A percentile compares a stretch with the other conserved stretches of the same genome.
Conservation (phyloP, 192 early-diverging fungal species). For the Mortierella claussenii region DNA sequence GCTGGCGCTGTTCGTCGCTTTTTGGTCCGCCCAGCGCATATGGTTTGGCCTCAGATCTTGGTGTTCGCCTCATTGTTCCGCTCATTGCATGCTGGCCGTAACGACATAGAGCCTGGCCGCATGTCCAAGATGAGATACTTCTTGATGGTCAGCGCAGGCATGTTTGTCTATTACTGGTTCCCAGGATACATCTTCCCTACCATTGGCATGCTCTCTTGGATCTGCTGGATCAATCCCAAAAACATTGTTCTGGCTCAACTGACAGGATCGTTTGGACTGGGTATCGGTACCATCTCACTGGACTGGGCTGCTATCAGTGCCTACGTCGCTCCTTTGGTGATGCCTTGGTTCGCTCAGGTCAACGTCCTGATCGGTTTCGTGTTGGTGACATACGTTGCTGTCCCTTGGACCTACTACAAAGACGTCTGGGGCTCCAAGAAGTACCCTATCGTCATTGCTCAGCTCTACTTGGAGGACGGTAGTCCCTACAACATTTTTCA, state of each 20-base stretch:
- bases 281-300: slow-evolving; percentile 46
- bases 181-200: slow-evolving; percentile 64
- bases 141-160: neutral
- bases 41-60: neutral
- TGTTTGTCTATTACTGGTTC: slow-evolving; percentile 67
- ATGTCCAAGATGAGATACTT: neutral
- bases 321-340: slow-evolving; percentile 50
- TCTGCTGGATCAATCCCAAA: slow-evolving; percentile 60
- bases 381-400: slow-evolving; percentile 41
- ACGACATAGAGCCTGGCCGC: neutral
- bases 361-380: slow-evolving; percentile 57
- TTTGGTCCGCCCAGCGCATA: neutral
- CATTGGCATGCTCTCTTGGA: slow-evolving; percentile 54
- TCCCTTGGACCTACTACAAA: slow-evolving; percentile 52
- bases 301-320: slow-evolving; percentile 51
- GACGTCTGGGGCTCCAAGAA: slow-evolving; percentile 53
- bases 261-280: slow-evolving; percentile 48
- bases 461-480: slow-evolving; percentile 7
- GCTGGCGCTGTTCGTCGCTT: neutral
- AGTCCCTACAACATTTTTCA: slow-evolving; percentile 21
- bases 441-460: slow-evolving; percentile 43
- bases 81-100: neutral
- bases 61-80: neutral
- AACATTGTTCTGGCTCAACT: slow-evolving; percentile 53
- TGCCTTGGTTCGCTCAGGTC: slow-evolving; percentile 53